A percentile compares a stretch with the other conserved stretches of the same genome.
phyloP scores from a whole-genome alignment of 176 grass and related monocot species.

The Lolium multiflorum region DNA sequence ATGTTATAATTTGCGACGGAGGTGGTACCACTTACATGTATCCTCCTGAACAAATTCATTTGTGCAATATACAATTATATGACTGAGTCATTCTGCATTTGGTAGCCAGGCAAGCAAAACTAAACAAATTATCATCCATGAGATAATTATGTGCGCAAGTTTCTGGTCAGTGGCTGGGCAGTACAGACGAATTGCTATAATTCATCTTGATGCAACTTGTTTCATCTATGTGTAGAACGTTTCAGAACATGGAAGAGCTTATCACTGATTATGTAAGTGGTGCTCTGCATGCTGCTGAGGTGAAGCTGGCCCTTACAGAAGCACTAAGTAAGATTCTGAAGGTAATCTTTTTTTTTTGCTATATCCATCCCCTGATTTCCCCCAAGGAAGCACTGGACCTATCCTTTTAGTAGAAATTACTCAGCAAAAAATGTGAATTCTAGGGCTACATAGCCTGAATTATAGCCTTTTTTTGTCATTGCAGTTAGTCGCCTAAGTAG shows the following conservation, averaged over 20 bases:
- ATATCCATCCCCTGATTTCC: neutral
- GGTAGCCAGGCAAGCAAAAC: neutral
- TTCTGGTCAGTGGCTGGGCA: neutral
- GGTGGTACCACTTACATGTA: neutral
- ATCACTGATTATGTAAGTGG: constrained; percentile 66
- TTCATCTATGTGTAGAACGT: constrained; percentile 34
- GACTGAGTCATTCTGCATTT: neutral
- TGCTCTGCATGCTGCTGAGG: constrained; percentile 57
- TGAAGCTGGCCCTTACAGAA: constrained; percentile 60
- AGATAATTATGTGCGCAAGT: neutral
- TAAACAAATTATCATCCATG: neutral
- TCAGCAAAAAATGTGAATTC: constrained; percentile 2
- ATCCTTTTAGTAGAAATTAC: neutral
- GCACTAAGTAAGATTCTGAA: constrained; percentile 63
- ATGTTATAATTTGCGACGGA: neutral
- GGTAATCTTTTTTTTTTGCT: constrained; percentile 40
- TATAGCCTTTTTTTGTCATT: neutral
- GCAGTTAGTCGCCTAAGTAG: neutral
- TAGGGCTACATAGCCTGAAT: neutral
- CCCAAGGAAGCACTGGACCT: neutral
- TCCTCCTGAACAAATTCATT: neutral
- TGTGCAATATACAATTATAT: neutral
- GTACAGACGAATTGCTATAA: neutral
- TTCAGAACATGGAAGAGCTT: constrained; percentile 55
- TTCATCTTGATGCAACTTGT: neutral